phyloP scores from a whole-genome alignment of 352 stramenopile species.

The Globisporangium mamillatum region DNA sequence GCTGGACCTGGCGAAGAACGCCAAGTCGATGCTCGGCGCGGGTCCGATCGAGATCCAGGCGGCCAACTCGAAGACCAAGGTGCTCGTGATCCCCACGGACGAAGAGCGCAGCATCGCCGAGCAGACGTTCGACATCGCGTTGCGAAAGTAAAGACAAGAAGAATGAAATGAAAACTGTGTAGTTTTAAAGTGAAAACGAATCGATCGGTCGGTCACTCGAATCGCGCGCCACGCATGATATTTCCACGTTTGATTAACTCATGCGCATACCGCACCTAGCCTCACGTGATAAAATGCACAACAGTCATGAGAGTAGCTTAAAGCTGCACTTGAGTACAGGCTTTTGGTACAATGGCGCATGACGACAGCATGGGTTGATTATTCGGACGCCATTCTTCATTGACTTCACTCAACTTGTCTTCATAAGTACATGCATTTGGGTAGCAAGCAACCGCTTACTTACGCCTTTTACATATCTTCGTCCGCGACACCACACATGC shows the following conservation, averaged over 20 bases:
- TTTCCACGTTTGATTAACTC: not conserved
- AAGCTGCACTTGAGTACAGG: not conserved
- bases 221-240: not conserved
- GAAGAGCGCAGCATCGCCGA: conserved; percentile 90
- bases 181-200: not conserved
- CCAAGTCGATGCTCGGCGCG: conserved; percentile 50
- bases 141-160: conserved; percentile 30
- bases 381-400: not conserved
- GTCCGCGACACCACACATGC: conserved; percentile 43
- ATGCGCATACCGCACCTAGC: not conserved
- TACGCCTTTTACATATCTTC: conserved; percentile 36
- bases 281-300: not conserved
- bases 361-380: not conserved
- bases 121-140: conserved; percentile 67
- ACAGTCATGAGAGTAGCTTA: not conserved
- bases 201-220: not conserved
- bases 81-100: conserved; percentile 88
- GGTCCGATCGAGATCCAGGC: conserved; percentile 65
- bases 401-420: not conserved
- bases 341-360: too few relatives aligned
- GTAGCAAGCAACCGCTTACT: not conserved
- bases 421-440: conserved; percentile 3
- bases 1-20: conserved; percentile 74
- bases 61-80: conserved; percentile 44
- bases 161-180: not conserved